phyloP scores from a whole-genome alignment of 2,329 filamentous ascomycete genomes.

The Pseudogymnoascus sp. region DNA sequence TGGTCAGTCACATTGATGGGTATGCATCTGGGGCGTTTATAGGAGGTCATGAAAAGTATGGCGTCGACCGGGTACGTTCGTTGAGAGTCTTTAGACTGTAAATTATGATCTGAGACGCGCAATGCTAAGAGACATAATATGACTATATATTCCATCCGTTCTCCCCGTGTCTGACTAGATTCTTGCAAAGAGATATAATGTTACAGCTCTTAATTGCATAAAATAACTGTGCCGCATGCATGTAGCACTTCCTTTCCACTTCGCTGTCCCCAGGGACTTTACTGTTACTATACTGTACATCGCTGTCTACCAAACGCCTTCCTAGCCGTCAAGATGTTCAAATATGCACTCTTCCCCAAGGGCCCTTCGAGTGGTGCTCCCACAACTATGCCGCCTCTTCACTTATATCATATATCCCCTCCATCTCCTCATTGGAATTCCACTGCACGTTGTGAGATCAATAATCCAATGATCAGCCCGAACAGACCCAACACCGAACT shows the following conservation, averaged over 20 bases:
- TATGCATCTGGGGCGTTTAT: conserved; percentile 1
- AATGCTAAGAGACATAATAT: conserved; percentile 7
- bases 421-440: conserved; percentile 48
- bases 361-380: not conserved
- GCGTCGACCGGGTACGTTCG: not conserved
- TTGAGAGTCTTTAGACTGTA: conserved; percentile 4
- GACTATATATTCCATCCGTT: not conserved
- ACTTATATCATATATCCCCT: not conserved
- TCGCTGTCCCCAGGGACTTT: not conserved
- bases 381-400: not conserved
- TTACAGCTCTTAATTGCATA: conserved; percentile 7
- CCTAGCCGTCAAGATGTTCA: conserved; percentile 7
- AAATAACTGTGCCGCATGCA: not conserved
- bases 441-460: conserved; percentile 74
- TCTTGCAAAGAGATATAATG: not conserved
- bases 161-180: not conserved
- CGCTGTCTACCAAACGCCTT: conserved; percentile 8
- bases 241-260: not conserved
- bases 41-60: conserved; percentile 9
- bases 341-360: not conserved
- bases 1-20: not conserved
- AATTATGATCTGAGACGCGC: conserved; percentile 8
- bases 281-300: conserved; percentile 9
- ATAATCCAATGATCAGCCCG: conserved; percentile 86
- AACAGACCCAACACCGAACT: conserved; percentile 95